Conservation (phyloP, 1,139 yeast species). For the Candida sp. region DNA sequence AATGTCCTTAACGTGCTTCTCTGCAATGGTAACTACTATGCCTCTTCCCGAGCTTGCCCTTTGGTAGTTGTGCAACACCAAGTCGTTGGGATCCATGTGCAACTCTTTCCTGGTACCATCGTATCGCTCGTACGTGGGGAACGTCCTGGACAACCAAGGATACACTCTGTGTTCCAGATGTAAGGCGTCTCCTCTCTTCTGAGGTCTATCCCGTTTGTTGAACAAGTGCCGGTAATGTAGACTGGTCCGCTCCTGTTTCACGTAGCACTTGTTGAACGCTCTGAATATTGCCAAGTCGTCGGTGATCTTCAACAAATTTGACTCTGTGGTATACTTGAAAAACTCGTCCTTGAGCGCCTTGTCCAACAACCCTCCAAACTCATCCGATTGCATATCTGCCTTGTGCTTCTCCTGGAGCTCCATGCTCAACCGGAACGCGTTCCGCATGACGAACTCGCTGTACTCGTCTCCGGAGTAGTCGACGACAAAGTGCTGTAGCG, state of each 20-base stretch:
- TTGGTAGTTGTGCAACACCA: constrained; percentile 42
- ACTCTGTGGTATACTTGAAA: neutral
- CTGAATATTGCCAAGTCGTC: constrained; percentile 41
- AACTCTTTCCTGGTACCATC: constrained; percentile 35
- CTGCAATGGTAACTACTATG: constrained; percentile 53
- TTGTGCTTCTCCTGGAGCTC: neutral
- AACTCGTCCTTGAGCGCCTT: neutral
- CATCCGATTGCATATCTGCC: neutral
- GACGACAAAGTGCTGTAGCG: neutral
- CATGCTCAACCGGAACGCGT: neutral
- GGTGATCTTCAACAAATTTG: constrained; percentile 24
- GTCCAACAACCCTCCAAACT: neutral
- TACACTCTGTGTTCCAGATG: constrained; percentile 43
- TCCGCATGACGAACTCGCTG: neutral
- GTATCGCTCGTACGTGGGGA: constrained; percentile 51
- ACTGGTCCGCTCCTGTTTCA: constrained; percentile 1
- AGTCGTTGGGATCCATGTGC: constrained; percentile 9
- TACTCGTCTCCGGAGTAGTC: neutral
- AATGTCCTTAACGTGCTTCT: constrained; percentile 47
- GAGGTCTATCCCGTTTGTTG: constrained; percentile 9
- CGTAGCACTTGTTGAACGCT: constrained; percentile 44
- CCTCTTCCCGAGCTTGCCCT: constrained; percentile 43
- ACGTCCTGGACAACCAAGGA: constrained; percentile 47
- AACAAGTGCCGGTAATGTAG: constrained; percentile 2
- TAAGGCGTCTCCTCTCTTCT: constrained; percentile 20